phyloP scores from a whole-genome alignment of 1,139 yeast genomes.

The Blastobotrys illinoisensis region DNA sequence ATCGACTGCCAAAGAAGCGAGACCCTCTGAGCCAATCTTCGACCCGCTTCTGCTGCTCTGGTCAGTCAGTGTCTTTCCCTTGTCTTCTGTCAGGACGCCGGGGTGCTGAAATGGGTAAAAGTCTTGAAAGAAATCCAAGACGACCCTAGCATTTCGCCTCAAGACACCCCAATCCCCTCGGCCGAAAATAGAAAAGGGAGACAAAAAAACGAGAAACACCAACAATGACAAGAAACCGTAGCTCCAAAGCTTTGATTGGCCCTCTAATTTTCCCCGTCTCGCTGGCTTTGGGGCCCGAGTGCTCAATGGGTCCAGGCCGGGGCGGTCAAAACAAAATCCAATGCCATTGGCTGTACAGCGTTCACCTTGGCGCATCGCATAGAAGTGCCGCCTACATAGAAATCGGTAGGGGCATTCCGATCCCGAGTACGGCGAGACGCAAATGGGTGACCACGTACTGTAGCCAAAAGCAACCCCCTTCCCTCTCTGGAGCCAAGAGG shows the following conservation, averaged over 20 bases:
- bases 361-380: background rate
- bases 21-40: background rate
- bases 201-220: background rate
- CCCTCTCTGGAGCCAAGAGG: background rate
- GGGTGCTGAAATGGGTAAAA: background rate
- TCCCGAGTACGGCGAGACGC: too few species aligned
- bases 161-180: background rate
- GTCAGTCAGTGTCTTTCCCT: background rate
- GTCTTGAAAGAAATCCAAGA: background rate
- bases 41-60: background rate
- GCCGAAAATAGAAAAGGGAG: background rate
- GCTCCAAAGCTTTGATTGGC: background rate
- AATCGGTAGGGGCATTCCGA: too few species aligned
- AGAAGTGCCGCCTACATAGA: background rate
- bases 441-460: too few species aligned
- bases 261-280: background rate
- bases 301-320: background rate
- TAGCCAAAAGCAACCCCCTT: too few species aligned
- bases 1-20: background rate
- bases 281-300: too few species aligned
- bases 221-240: background rate
- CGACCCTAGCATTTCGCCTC: background rate
- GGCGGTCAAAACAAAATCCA: background rate
- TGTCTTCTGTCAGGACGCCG: background rate
- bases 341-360: background rate